These are phyloP conservation scores for Ramalina peruviana DNA, from an alignment of 495 filamentous ascomycete genomes.

Conservation along the genomic window DNA sequence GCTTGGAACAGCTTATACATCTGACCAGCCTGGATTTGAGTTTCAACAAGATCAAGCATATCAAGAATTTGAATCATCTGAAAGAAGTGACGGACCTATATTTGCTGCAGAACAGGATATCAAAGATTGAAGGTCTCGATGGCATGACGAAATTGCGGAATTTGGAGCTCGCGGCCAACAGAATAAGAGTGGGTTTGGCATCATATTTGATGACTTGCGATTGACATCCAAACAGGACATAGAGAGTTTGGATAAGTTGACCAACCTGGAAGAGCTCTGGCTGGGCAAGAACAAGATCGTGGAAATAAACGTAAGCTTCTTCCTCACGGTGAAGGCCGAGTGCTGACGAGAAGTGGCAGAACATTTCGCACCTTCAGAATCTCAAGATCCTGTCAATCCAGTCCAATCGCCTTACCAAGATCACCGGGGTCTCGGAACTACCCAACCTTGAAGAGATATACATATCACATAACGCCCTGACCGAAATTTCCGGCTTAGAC, in stretches of 20 bases:
- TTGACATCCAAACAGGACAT: conserved; percentile 46
- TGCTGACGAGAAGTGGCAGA: conserved; percentile 22
- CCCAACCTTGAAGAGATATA: conserved; percentile 87
- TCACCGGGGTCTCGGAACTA: conserved; percentile 58
- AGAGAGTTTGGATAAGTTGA: conserved; percentile 67
- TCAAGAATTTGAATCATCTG: conserved; percentile 76
- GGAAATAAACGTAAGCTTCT: conserved; percentile 46
- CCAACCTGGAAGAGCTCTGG: conserved; percentile 75
- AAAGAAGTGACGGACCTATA: conserved; percentile 70
- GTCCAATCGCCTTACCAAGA: conserved; percentile 79
- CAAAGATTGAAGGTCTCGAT: conserved; percentile 70
- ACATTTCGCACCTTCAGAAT: conserved; percentile 55
- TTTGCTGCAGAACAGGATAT: conserved; percentile 92
- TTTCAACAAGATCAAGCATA: conserved; percentile 99
- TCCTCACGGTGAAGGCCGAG: neutral
- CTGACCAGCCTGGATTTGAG: conserved; percentile 77
- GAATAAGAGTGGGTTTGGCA: conserved; percentile 47
- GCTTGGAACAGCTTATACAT: conserved; percentile 60
- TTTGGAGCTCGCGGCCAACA: conserved; percentile 82
- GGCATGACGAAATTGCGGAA: conserved; percentile 60
- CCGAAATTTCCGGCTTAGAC: conserved; percentile 61
- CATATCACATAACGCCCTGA: conserved; percentile 93
- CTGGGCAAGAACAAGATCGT: conserved; percentile 97
- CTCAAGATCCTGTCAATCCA: conserved; percentile 90
- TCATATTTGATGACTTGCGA: neutral